Conservation (phyloP, 73 alveolate genomes). For the Paramecium sexaurelia region DNA sequence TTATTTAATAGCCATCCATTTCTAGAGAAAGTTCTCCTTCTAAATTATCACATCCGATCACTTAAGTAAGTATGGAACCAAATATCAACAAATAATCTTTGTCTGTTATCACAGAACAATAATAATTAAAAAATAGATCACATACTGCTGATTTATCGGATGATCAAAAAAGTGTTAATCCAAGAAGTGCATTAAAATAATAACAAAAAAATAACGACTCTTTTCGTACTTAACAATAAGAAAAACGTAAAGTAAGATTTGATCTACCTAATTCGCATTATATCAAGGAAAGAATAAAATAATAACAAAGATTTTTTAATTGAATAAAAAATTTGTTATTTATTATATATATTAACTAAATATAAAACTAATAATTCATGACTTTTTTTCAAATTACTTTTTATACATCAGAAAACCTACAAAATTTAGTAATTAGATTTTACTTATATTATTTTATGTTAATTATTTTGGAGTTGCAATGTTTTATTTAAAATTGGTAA, state of each 20-base stretch:
- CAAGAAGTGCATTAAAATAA: not conserved
- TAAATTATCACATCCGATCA: not conserved
- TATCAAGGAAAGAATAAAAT: not conserved
- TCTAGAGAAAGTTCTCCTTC: not conserved
- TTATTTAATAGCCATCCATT: not conserved
- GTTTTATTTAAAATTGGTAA: not conserved
- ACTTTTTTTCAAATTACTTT: not conserved
- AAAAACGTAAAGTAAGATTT: constrained; percentile 48
- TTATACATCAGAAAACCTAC: constrained; percentile 43
- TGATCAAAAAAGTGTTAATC: constrained; percentile 54
- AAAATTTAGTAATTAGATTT: not conserved
- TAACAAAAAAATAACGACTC: not conserved
- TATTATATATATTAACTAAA: not conserved
- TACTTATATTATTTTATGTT: constrained; percentile 14
- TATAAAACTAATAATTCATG: not conserved
- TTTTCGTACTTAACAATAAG: not conserved
- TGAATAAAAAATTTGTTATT: constrained; percentile 24
- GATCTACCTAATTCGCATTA: constrained; percentile 47
- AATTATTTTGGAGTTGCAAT: constrained; percentile 30
- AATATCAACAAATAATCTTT: not conserved
- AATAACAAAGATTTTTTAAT: constrained; percentile 1
- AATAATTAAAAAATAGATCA: constrained; percentile 1
- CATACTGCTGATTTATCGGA: constrained; percentile 42
- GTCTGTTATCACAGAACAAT: not conserved
- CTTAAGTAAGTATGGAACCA: constrained; percentile 3